Percentiles rank a stretch among this genome's conserved stretches.
These are phyloP conservation scores for Sesbania bispinosa DNA, from an alignment of 306 rosid species.

Conservation along the genomic window DNA sequence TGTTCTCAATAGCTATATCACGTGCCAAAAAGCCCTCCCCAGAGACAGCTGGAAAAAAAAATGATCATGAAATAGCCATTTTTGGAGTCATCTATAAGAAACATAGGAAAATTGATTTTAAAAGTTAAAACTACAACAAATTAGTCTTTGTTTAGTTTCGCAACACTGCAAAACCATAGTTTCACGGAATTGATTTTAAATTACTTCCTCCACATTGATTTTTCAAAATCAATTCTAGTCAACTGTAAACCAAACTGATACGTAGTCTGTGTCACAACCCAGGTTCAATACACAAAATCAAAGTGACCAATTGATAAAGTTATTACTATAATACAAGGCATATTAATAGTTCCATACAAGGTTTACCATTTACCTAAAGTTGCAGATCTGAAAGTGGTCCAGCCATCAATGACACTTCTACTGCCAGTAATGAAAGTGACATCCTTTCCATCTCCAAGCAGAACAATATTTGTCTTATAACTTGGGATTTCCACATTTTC, in stretches of 20 bases:
- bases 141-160: too few relatives aligned
- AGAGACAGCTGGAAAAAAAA: conserved; percentile 52
- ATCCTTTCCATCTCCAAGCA: conserved; percentile 77
- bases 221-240: too few relatives aligned
- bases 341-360: background rate
- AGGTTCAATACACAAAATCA: background rate
- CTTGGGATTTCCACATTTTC: conserved; percentile 75
- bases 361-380: conserved; percentile 51
- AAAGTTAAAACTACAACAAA: background rate
- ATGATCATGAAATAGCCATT: background rate
- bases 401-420: conserved; percentile 51
- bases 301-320: background rate
- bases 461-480: conserved; percentile 61
- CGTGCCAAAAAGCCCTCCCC: conserved; percentile 84
- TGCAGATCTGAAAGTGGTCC: conserved; percentile 88
- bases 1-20: conserved; percentile 63
- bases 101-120: too few relatives aligned
- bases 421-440: conserved; percentile 54
- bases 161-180: too few relatives aligned
- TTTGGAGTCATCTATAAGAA: background rate
- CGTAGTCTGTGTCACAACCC: too few relatives aligned
- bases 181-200: too few relatives aligned
- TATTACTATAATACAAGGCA: background rate
- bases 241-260: too few relatives aligned
- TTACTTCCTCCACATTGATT: too few relatives aligned